Base-by-base conservation (phyloP, 176 grass and related monocot species). In the Triticum monococcum region DNA sequence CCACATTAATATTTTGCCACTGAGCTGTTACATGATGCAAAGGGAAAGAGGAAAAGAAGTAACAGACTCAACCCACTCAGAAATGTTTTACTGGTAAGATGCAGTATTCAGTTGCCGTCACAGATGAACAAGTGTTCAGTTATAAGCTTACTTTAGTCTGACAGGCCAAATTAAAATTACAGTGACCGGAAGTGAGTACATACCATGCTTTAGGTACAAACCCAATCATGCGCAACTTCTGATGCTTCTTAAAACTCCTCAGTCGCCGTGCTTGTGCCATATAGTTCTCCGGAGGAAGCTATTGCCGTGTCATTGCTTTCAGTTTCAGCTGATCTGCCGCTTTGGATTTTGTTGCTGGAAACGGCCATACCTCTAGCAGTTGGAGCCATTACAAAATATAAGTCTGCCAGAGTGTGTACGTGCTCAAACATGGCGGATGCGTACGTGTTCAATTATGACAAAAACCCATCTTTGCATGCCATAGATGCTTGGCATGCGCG, bases 371-470 rank as follows among this genome's bases (percentile, higher is more conserved):
- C 38, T 72, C 30, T 77, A 6, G 20, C 56, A 10, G 13, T 81
- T 67, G 3, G 68, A 13, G 18, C 25, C 14, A 52, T 50, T 20
- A 18, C 20, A 76, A 66, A 87, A 68, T 8, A 67, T 7, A 68
- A 57, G 11, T 76, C 20, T 31, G 7, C 41, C 5, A 16, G 30
- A 9, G 70, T 67, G 62, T 36, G 72, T 78, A 78, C 80, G 72
- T 78, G 72, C 35, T 62, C 16, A 70, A 71, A 78, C 22, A 35
- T 78, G 72, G 50, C 8, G 8, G 48, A 83, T 62, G 16, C 16
- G 48, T 79, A 79, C 48, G 33, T 43, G 76, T 38, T 26, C 78
- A 57, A 68, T n/a, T 60, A 80, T 33, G 52, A 57, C 59, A 75
- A 75, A 67, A 75, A 2, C 26, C 43, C 3, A 73, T 79, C 16